Percentiles rank a stretch among this genome's conserved stretches.
These are phyloP conservation scores for Acer negundo DNA, from an alignment of 345 rosid genomes.

Conservation along the genomic window DNA sequence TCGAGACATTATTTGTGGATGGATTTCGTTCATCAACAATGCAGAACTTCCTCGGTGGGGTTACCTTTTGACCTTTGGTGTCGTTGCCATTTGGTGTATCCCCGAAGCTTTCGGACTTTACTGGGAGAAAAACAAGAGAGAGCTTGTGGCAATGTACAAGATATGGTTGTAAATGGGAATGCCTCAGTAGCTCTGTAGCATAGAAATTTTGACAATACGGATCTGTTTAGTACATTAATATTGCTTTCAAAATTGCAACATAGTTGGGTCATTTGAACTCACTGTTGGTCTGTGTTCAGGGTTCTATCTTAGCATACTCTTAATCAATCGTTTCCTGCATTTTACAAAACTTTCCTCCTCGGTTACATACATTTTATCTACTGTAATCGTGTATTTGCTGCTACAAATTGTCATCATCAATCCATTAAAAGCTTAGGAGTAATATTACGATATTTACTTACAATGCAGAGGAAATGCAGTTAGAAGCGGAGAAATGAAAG, in stretches of 20 bases:
- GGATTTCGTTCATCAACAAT: conserved; percentile 2
- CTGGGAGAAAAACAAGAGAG: conserved; percentile 46
- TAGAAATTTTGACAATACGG: conserved; percentile 7
- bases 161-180: conserved; percentile 44
- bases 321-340: conserved; percentile 52
- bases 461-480: conserved; percentile 45
- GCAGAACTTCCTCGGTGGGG: conserved; percentile 17
- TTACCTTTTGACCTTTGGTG: conserved; percentile 20
- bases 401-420: background rate
- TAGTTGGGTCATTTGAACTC: conserved; percentile 16
- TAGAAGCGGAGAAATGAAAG: conserved; percentile 53
- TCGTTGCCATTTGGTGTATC: conserved; percentile 34
- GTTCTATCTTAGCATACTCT: conserved; percentile 52
- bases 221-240: background rate
- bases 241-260: background rate
- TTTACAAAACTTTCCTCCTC: background rate
- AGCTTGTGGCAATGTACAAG: conserved; percentile 46
- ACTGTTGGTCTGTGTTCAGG: conserved; percentile 59
- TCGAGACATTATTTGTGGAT: background rate
- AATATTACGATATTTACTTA: conserved; percentile 24
- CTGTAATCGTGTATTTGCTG: background rate
- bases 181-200: conserved; percentile 55
- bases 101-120: no score
- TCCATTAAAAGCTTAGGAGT: background rate
- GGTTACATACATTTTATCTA: background rate